Conservation (phyloP, 352 stramenopile genomes). For the Globisporangium polare region DNA sequence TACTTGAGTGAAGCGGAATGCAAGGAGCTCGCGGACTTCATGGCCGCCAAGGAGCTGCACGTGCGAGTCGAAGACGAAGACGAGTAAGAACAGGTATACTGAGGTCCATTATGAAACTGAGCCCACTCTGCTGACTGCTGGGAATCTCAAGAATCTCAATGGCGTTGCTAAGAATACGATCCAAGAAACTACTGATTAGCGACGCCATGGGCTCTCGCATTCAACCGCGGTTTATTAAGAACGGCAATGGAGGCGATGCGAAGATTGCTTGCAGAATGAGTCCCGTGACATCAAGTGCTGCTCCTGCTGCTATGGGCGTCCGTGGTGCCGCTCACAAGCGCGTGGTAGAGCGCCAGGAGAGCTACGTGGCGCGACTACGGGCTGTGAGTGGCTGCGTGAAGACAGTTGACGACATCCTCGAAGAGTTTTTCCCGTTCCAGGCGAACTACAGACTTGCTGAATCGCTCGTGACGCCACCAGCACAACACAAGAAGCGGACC, state of each 20-base stretch:
- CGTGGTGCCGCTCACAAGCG: neutral
- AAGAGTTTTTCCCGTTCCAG: slow-evolving; percentile 32
- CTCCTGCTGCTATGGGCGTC: neutral
- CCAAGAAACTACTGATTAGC: neutral
- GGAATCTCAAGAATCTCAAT: neutral
- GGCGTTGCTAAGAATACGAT: neutral
- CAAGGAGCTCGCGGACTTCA: slow-evolving; percentile 60
- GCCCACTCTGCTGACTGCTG: neutral
- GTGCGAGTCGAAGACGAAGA: slow-evolving; percentile 28
- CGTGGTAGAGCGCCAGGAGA: slow-evolving; percentile 1
- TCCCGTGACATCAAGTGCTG: neutral
- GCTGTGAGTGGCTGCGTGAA: slow-evolving; percentile 17
- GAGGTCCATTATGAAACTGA: neutral
- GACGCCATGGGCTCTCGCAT: neutral
- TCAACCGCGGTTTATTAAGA: neutral
- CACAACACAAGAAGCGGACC: neutral
- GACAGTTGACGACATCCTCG: slow-evolving; percentile 29
- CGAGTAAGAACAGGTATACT: slow-evolving; percentile 2
- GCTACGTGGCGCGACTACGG: slow-evolving; percentile 21
- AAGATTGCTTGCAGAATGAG: neutral
- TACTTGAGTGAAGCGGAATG: slow-evolving; percentile 65
- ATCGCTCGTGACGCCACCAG: slow-evolving; percentile 1
- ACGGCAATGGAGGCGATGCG: neutral
- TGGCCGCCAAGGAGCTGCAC: slow-evolving; percentile 70
- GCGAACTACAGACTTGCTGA: slow-evolving; percentile 22